A percentile compares a stretch with the other conserved stretches of the same genome.
These are phyloP conservation scores for Starmerella geochares DNA, from an alignment of 805 yeast genomes.

Conservation along the genomic window DNA sequence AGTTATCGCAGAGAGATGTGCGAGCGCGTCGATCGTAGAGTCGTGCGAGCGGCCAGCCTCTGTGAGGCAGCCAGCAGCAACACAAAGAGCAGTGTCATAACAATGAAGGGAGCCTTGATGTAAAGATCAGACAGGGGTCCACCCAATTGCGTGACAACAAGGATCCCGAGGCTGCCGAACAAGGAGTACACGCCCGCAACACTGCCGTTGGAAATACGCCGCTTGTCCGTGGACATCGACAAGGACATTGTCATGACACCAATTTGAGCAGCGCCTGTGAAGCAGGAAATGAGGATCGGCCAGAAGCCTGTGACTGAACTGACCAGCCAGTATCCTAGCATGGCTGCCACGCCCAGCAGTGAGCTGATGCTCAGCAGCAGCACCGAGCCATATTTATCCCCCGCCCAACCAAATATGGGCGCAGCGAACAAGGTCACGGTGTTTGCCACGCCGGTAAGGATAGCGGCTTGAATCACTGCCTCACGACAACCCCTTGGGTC, in stretches of 20 bases:
- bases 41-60: conserved; percentile 9
- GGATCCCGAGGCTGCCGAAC: conserved; percentile 57
- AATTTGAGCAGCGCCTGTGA: conserved; percentile 53
- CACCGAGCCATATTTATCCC: conserved; percentile 39
- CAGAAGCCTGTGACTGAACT: conserved; percentile 33
- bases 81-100: conserved; percentile 39
- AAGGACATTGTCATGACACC: conserved; percentile 54
- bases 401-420: conserved; percentile 53
- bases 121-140: conserved; percentile 50
- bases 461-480: conserved; percentile 56
- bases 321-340: conserved; percentile 23
- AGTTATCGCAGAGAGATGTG: conserved; percentile 8
- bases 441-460: conserved; percentile 58
- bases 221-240: conserved; percentile 46
- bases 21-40: conserved; percentile 13
- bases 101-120: conserved; percentile 49
- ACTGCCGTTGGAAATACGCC: conserved; percentile 45
- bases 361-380: conserved; percentile 30
- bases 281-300: conserved; percentile 34
- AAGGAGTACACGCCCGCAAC: conserved; percentile 61
- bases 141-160: conserved; percentile 50
- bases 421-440: conserved; percentile 48
- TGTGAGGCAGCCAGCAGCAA: conserved; percentile 9
- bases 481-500: conserved; percentile 42
- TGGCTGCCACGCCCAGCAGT: conserved; percentile 21